Percentiles rank a stretch among this genome's conserved stretches.
phyloP scores from a whole-genome alignment of 225 moss, liverwort and hornwort genomes.

The Climacium dendroides region DNA sequence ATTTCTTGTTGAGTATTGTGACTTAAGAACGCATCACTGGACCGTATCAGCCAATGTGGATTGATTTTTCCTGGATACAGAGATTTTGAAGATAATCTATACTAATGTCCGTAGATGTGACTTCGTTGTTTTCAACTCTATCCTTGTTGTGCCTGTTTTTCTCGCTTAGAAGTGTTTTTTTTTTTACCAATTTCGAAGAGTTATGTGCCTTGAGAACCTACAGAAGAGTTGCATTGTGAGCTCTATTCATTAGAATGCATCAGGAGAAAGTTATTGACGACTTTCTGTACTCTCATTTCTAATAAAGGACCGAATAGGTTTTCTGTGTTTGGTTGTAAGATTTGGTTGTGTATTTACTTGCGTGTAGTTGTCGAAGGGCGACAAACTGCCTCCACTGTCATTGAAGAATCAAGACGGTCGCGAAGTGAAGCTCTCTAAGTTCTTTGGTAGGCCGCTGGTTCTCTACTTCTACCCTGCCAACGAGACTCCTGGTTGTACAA shows the following conservation, averaged over 20 bases:
- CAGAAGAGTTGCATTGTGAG: not conserved
- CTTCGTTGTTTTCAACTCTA: not conserved
- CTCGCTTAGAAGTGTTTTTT: not conserved
- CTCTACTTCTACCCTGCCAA: constrained; percentile 94
- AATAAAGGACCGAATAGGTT: not conserved
- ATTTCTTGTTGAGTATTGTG: not conserved
- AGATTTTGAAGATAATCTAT: not conserved
- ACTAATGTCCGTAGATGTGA: not conserved
- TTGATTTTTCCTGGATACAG: not conserved
- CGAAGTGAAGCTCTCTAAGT: constrained; percentile 58
- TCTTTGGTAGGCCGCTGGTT: constrained; percentile 70
- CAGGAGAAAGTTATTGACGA: not conserved
- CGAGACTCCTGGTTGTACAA: constrained; percentile 86
- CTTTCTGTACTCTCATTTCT: not conserved
- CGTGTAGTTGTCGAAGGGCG: constrained; percentile 71
- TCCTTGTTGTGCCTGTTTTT: not conserved
- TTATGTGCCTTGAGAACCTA: not conserved
- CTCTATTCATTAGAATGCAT: not conserved
- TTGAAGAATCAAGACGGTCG: constrained; percentile 91
- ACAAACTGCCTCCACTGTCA: constrained; percentile 41
- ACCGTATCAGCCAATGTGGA: not conserved
- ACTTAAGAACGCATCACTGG: not conserved
- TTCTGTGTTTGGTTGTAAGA: not conserved
- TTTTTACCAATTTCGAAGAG: not conserved
- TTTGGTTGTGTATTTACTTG: not conserved